Base-by-base conservation (phyloP, 805 yeast genomes). In the Candida bentonensis region DNA sequence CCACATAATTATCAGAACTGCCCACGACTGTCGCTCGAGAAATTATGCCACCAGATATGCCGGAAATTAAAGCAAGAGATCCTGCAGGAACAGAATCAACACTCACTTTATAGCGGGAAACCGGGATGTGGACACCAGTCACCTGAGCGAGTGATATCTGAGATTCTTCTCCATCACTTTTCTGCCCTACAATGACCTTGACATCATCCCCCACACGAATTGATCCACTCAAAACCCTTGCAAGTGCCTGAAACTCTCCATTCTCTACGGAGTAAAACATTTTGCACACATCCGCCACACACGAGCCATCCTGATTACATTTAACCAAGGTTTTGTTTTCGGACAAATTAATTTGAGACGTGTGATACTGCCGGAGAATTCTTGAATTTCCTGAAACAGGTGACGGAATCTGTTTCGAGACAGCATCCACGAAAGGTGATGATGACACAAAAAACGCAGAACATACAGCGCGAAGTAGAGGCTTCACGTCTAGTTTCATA, bases 11-110 rank as follows among this genome's bases (percentile, higher is more conserved):
- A 2, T 56, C 50, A 2, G 54, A 44, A 3, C 50, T 46, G 4
- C 46, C 49, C 9, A 44, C 40, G 1, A 87, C 60, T 0, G 86
- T 72, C 1, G 82, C 89, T 3, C 74, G 66, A 53, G 81, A 83
- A 15, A 69, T 67, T 36, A 81, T 67, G 22, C 68, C 63, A 1
- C 67, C 53, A 36, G 76, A 79, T 22, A 84, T 60, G 1, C 94
- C 94, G 3, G 74, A 69, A 0, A 87, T 60, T 3, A 87, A 54
- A 0, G 78, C 88, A 39, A 84, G 62, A n/a, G 74, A 70, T 0
- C 96, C 96, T 1, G 74, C 72, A 3, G 70, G 64, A 0, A 79
- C 76, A 15, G 67, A 67, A 1, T 66, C 60, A 0, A 82, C 68
- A 0, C 74, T 70, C 2, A 79, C 60, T 23, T 70, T 71, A 57